phyloP scores from a whole-genome alignment of 2,329 filamentous ascomycete species.

The Phialocephala subalpina region DNA sequence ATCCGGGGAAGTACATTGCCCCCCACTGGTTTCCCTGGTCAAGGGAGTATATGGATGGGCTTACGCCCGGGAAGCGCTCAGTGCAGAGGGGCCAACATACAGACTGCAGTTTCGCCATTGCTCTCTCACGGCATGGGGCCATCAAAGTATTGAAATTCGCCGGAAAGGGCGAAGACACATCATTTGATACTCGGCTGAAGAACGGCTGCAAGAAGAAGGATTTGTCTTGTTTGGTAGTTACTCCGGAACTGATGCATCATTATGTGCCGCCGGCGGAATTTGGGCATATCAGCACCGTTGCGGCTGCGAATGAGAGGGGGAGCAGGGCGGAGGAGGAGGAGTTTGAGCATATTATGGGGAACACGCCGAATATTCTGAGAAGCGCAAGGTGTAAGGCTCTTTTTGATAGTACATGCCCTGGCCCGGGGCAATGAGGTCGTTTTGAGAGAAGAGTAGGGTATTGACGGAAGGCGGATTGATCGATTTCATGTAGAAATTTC shows the following conservation, averaged over 20 bases:
- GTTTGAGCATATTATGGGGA: slow-evolving; percentile 43
- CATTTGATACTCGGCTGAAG: slow-evolving; percentile 47
- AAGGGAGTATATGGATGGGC: slow-evolving; percentile 28
- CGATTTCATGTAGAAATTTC: too few species aligned
- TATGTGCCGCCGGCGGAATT: slow-evolving; percentile 43
- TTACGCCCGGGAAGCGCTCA: slow-evolving; percentile 37
- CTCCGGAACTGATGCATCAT: slow-evolving; percentile 47
- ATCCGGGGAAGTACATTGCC: slow-evolving; percentile 36
- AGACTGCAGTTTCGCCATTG: slow-evolving; percentile 45
- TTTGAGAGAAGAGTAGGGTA: too few species aligned
- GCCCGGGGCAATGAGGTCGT: too few species aligned
- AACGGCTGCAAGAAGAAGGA: slow-evolving; percentile 41
- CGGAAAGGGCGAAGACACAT: slow-evolving; percentile 42
- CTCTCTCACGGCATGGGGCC: slow-evolving; percentile 43
- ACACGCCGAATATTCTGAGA: slow-evolving; percentile 45
- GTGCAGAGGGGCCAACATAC: slow-evolving; percentile 39
- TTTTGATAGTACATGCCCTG: slow-evolving; percentile 43
- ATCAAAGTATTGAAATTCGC: slow-evolving; percentile 44
- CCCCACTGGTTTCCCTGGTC: too few species aligned
- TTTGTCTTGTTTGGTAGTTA: slow-evolving; percentile 47
- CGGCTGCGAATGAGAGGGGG: slow-evolving; percentile 7
- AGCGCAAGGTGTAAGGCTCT: slow-evolving; percentile 47
- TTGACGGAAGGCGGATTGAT: too few species aligned
- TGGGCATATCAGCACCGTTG: slow-evolving; percentile 20
- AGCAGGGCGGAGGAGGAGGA: slow-evolving; percentile 27